These are phyloP conservation scores for Pleurotus djamor DNA, from an alignment of 768 basidiomycete genomes.

Conservation along the genomic window DNA sequence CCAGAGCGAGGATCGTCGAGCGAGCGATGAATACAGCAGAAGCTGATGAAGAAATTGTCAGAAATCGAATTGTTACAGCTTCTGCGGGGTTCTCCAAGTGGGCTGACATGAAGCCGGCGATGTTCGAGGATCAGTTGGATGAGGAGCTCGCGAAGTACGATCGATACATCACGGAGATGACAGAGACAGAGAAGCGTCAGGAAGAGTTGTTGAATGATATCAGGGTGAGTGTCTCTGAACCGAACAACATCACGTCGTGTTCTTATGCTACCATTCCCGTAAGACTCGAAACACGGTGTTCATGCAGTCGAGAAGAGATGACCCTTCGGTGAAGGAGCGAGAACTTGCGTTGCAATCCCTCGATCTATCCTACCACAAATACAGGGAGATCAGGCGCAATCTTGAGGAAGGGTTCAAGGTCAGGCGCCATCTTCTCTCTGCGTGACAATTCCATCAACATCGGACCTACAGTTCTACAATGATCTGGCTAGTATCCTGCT, in stretches of 20 bases:
- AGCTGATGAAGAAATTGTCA: slow-evolving; percentile 69
- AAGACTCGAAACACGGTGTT: slow-evolving; percentile 69
- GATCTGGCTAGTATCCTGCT: slow-evolving; percentile 71
- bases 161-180: slow-evolving; percentile 61
- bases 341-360: slow-evolving; percentile 81
- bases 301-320: slow-evolving; percentile 73
- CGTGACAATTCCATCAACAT: neutral
- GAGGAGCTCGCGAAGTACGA: slow-evolving; percentile 83
- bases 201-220: slow-evolving; percentile 63
- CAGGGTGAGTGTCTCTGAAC: neutral
- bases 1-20: slow-evolving; percentile 59
- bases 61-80: slow-evolving; percentile 60
- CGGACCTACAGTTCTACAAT: slow-evolving; percentile 77
- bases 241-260: too few relatives aligned
- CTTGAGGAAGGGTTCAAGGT: slow-evolving; percentile 89
- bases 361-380: slow-evolving; percentile 85
- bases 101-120: slow-evolving; percentile 72
- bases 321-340: slow-evolving; percentile 73
- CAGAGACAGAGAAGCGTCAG: slow-evolving; percentile 55
- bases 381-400: slow-evolving; percentile 80
- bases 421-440: slow-evolving; percentile 9
- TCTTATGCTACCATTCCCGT: too few relatives aligned
- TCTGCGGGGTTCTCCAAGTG: slow-evolving; percentile 66
- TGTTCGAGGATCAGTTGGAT: slow-evolving; percentile 85
- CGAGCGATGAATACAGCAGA: slow-evolving; percentile 57